phyloP scores from a whole-genome alignment of 495 filamentous ascomycete species.

The Podospora anserina region DNA sequence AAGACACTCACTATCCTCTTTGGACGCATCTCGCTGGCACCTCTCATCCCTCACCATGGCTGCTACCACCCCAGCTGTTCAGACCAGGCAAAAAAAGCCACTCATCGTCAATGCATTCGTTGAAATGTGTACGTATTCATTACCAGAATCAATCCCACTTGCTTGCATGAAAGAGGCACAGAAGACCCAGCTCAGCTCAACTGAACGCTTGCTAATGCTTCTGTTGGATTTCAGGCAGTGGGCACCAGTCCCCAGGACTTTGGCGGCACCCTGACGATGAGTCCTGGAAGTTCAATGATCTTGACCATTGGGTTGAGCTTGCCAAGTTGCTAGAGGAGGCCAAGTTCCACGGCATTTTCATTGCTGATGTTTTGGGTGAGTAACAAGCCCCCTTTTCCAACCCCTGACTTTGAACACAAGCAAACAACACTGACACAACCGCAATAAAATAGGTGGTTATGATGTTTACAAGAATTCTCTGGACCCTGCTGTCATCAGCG shows the following conservation, averaged over 20 bases:
- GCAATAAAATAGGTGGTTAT: slow-evolving; percentile 45
- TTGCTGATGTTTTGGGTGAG: slow-evolving; percentile 41
- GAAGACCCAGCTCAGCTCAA: too few relatives aligned
- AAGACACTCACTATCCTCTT: background rate
- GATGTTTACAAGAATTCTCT: slow-evolving; percentile 63
- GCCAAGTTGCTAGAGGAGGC: slow-evolving; percentile 57
- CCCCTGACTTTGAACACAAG: background rate
- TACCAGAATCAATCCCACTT: background rate
- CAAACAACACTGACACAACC: background rate
- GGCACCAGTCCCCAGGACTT: slow-evolving; percentile 62
- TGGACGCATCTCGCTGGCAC: background rate
- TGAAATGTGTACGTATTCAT: slow-evolving; percentile 44
- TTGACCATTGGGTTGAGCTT: slow-evolving; percentile 56
- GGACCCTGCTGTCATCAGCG: slow-evolving; percentile 55
- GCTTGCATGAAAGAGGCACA: background rate
- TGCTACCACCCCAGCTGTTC: background rate
- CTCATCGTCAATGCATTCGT: slow-evolving; percentile 66
- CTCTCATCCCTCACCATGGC: background rate
- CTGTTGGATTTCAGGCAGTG: slow-evolving; percentile 40
- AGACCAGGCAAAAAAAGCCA: slow-evolving; percentile 47
- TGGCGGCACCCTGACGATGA: slow-evolving; percentile 57
- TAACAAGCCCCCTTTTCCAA: slow-evolving; percentile 9
- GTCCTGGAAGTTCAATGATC: slow-evolving; percentile 50
- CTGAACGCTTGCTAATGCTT: background rate
- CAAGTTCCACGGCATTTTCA: slow-evolving; percentile 61